Evolutionary conservation across 768 basidiomycete genomes (phyloP).

Genomic region (Obba rivulosa): DNA sequence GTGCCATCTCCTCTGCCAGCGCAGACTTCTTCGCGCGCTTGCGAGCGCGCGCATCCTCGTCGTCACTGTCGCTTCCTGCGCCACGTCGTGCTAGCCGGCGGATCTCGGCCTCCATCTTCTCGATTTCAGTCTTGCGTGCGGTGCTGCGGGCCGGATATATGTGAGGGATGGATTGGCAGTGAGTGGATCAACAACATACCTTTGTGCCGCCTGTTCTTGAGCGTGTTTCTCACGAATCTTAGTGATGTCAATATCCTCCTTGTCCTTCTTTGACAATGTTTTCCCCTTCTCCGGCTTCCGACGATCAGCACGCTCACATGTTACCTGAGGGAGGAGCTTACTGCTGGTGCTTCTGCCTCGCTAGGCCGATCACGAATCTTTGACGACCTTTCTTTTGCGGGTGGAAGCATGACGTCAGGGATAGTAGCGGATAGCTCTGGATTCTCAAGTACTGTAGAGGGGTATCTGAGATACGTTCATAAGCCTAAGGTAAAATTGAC

Average conservation of each 20-base stretch:
- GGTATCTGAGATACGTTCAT: background rate
- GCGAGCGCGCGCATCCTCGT: constrained; percentile 57
- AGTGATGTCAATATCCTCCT: constrained; percentile 46
- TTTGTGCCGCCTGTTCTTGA: constrained; percentile 57
- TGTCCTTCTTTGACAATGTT: constrained; percentile 30
- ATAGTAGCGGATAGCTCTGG: constrained; percentile 19
- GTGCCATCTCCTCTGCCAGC: constrained; percentile 76
- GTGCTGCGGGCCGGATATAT: constrained; percentile 33
- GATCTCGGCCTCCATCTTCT: constrained; percentile 85
- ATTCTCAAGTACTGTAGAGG: constrained; percentile 29
- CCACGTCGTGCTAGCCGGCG: constrained; percentile 52
- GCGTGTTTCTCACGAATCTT: constrained; percentile 76
- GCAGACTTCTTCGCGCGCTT: constrained; percentile 67
- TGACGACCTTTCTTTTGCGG: constrained; percentile 11
- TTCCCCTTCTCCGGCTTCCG: constrained; percentile 19
- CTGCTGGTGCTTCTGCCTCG: constrained; percentile 5
- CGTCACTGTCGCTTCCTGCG: constrained; percentile 47
- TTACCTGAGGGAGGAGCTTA: background rate
- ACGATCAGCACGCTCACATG: background rate
- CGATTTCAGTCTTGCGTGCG: constrained; percentile 70
- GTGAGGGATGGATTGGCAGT: background rate
- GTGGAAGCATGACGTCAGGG: constrained; percentile 3
- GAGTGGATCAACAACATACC: constrained; percentile 35
- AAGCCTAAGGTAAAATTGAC: background rate
- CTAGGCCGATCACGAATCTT: constrained; percentile 11